Evolutionary conservation across 225 moss, liverwort and hornwort genomes (phyloP).

Genomic region (Takakia lepidozioides): DNA sequence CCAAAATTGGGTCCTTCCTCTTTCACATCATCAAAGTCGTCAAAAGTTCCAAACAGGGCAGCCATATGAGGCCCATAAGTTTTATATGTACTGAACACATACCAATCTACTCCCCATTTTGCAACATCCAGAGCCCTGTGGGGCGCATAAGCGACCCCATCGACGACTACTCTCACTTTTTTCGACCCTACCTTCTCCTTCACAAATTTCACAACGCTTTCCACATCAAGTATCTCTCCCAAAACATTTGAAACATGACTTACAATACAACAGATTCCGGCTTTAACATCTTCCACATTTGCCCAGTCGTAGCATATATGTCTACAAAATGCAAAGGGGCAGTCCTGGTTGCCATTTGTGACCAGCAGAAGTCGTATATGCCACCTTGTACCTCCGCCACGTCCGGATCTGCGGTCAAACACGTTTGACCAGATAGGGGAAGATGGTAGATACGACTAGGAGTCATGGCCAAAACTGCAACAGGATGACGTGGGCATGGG

Average conservation of each 20-base stretch:
- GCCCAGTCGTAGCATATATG: too few relatives aligned
- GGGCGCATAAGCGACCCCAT: constrained; percentile 43
- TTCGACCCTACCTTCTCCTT: constrained; percentile 25
- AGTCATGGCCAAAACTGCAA: too few relatives aligned
- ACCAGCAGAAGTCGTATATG: too few relatives aligned
- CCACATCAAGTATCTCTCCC: constrained; percentile 36
- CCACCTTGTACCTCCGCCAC: too few relatives aligned
- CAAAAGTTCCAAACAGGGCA: constrained; percentile 30
- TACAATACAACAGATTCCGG: too few relatives aligned
- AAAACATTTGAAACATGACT: constrained; percentile 45
- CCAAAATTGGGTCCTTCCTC: constrained; percentile 23
- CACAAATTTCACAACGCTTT: constrained; percentile 29
- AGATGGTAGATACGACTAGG: too few relatives aligned
- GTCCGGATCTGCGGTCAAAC: too few relatives aligned
- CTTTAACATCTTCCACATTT: too few relatives aligned
- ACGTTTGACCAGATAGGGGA: too few relatives aligned
- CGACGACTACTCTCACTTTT: constrained; percentile 29
- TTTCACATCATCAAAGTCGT: constrained; percentile 27
- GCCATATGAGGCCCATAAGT: constrained; percentile 47
- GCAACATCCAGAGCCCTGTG: constrained; percentile 38
- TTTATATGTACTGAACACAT: constrained; percentile 37
- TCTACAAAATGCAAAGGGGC: too few relatives aligned
- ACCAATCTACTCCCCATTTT: constrained; percentile 52
- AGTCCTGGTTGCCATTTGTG: too few relatives aligned
- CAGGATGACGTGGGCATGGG: too few relatives aligned